A percentile compares a stretch with the other conserved stretches of the same genome.
These are phyloP conservation scores for Eragrostis nindensis DNA, from an alignment of 176 grass and related monocot genomes.

Conservation along the genomic window DNA sequence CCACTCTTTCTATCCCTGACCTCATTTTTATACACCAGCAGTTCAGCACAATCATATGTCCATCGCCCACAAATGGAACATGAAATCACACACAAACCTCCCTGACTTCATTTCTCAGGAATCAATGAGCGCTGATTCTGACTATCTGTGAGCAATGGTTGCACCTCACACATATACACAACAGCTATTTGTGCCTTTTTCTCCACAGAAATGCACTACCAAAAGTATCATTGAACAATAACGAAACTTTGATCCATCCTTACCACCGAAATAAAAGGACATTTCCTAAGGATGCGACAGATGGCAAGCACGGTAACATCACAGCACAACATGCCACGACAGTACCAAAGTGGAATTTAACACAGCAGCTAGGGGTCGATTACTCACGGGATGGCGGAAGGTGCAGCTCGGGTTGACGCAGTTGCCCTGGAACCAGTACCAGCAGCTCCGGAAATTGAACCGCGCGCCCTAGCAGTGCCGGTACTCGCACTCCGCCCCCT, in stretches of 20 bases:
- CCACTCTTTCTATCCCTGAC: neutral
- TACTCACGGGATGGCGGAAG: conserved; percentile 56
- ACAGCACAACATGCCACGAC: neutral
- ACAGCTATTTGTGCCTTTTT: too few relatives aligned
- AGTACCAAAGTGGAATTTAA: conserved; percentile 11
- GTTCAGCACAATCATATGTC: neutral
- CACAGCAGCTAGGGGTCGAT: neutral
- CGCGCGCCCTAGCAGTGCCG: conserved; percentile 52
- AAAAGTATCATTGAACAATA: too few relatives aligned
- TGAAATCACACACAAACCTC: too few relatives aligned
- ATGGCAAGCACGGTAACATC: conserved; percentile 8
- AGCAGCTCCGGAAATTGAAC: conserved; percentile 51
- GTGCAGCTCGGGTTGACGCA: conserved; percentile 55
- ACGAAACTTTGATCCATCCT: too few relatives aligned
- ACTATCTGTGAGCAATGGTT: neutral
- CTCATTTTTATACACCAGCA: neutral
- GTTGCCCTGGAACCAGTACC: conserved; percentile 55
- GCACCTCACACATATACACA: neutral
- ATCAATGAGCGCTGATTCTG: neutral
- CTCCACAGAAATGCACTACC: neutral
- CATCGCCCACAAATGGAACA: neutral
- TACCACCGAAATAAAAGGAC: too few relatives aligned
- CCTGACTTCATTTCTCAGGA: too few relatives aligned
- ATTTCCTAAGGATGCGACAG: neutral
- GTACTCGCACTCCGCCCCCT: conserved; percentile 49